Evolutionary conservation across 1,284 basidiomycete species (phyloP).

Genomic region (Flammula alnicola): DNA sequence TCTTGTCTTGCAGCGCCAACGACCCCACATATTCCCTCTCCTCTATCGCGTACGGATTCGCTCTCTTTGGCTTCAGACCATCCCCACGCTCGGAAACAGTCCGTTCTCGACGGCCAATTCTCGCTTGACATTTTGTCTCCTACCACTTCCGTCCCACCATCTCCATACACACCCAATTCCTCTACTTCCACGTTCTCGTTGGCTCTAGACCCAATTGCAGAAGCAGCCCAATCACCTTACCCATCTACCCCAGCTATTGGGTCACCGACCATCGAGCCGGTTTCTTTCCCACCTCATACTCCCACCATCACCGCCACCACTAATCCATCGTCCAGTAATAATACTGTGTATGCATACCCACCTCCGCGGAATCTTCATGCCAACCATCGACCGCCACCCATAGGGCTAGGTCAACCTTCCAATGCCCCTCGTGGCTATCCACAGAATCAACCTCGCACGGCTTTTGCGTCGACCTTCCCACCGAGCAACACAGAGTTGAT

Average conservation of each 20-base stretch:
- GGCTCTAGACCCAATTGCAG: conserved; percentile 71
- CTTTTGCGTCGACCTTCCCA: conserved; percentile 47
- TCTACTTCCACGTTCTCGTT: conserved; percentile 67
- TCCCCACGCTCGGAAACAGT: conserved; percentile 79
- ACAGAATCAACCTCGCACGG: conserved; percentile 36
- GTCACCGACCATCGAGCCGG: conserved; percentile 36
- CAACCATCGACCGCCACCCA: conserved; percentile 38
- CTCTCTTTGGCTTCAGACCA: conserved; percentile 63
- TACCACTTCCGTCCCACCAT: conserved; percentile 35
- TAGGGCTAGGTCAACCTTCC: conserved; percentile 50
- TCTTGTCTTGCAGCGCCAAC: conserved; percentile 28
- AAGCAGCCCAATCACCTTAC: conserved; percentile 48
- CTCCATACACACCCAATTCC: conserved; percentile 49
- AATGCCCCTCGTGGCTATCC: conserved; percentile 22
- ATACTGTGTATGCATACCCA: conserved; percentile 38
- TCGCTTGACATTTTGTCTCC: conserved; percentile 41
- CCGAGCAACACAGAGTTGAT: conserved; percentile 66
- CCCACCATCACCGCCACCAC: conserved; percentile 17
- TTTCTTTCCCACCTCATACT: conserved; percentile 23
- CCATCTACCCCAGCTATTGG: conserved; percentile 43
- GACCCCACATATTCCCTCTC: conserved; percentile 45
- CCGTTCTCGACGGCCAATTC: conserved; percentile 60
- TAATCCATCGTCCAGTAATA: conserved; percentile 11
- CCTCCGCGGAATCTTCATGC: conserved; percentile 29
- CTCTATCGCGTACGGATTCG: conserved; percentile 54